Percentiles rank a stretch among this genome's conserved stretches.
Conservation (phyloP, 2,329 filamentous ascomycete species). For the Camptophora hylomeconis region DNA sequence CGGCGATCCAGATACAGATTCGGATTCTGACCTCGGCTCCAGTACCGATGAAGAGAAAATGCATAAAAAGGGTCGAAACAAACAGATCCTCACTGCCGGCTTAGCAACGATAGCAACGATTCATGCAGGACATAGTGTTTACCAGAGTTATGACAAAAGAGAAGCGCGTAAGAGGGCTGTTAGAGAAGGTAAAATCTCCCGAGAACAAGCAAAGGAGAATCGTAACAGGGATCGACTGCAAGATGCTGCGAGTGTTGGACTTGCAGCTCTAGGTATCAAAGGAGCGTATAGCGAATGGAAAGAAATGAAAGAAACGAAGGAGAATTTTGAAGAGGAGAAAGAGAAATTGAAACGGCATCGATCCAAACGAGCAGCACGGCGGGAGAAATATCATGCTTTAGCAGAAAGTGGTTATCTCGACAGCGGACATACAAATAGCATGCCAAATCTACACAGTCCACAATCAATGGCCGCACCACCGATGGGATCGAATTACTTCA, state of each 20-base stretch:
- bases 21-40: conserved; percentile 40
- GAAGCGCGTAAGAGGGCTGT: conserved; percentile 47
- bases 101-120: conserved; percentile 57
- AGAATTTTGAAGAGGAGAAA: conserved; percentile 42
- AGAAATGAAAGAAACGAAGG: conserved; percentile 50
- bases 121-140: conserved; percentile 53
- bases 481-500: conserved; percentile 1
- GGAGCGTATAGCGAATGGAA: conserved; percentile 54
- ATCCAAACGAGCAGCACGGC: conserved; percentile 15
- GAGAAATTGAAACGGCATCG: conserved; percentile 28
- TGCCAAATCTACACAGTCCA: conserved; percentile 11
- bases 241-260: conserved; percentile 53
- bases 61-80: conserved; percentile 52
- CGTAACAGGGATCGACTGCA: conserved; percentile 51
- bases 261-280: conserved; percentile 56
- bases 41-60: conserved; percentile 50
- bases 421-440: conserved; percentile 8
- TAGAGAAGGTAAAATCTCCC: conserved; percentile 49
- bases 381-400: conserved; percentile 12
- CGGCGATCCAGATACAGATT: conserved; percentile 23
- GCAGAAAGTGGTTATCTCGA: conserved; percentile 10
- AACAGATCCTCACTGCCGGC: conserved; percentile 53
- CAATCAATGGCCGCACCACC: conserved; percentile 5
- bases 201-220: conserved; percentile 48
- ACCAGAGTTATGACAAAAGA: conserved; percentile 50